phyloP scores from a whole-genome alignment of 2,329 filamentous ascomycete species.

The Colletotrichum orbiculare region DNA sequence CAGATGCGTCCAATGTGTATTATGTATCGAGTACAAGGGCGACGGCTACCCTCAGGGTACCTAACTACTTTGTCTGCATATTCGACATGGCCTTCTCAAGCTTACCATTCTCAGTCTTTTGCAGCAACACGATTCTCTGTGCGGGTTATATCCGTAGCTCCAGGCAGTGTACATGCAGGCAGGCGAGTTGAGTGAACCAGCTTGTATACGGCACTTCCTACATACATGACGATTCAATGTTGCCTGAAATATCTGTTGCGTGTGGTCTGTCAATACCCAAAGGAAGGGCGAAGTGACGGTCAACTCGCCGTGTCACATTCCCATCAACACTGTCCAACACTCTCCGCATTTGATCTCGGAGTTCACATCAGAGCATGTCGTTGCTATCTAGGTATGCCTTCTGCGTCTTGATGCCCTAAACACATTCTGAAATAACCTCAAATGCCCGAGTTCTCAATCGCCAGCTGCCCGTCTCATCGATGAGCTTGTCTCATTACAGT shows the following conservation, averaged over 20 bases:
- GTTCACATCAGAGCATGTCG: no score
- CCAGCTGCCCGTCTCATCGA: neutral
- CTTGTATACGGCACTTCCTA: neutral
- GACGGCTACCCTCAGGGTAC: neutral
- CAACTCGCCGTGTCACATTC: no score
- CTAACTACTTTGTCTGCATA: neutral
- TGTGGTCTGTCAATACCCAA: neutral
- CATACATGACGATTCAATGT: slow-evolving; percentile 13
- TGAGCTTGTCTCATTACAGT: neutral
- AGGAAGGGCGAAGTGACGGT: no score
- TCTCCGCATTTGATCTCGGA: neutral
- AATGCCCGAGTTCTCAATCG: neutral
- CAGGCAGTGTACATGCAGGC: no score
- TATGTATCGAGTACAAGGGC: slow-evolving; percentile 7
- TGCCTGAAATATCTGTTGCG: neutral
- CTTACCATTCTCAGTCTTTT: no score
- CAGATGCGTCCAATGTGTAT: neutral
- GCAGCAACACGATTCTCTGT: no score
- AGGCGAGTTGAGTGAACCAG: no score
- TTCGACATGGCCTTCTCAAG: neutral
- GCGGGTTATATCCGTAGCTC: no score
- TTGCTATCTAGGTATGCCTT: no score
- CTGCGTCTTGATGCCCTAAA: no score
- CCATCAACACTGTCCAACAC: neutral
- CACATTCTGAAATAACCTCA: no score